Base-by-base conservation (phyloP, 768 basidiomycete species). In the Trametes maxima region DNA sequence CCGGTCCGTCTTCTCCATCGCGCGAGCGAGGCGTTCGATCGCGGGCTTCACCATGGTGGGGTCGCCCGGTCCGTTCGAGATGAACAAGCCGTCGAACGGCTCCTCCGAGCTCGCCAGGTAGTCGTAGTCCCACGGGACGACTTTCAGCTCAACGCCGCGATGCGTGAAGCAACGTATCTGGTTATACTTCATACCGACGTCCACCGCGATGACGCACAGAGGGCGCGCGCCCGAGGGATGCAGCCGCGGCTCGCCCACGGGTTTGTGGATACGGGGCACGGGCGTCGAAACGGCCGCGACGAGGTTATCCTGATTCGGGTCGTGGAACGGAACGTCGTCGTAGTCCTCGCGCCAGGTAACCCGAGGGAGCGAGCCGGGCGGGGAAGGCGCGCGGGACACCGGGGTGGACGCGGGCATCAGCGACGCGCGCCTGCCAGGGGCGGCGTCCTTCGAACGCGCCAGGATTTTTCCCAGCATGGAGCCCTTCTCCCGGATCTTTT, bases 101-200 rank as follows among this genome's bases (percentile, higher is more conserved):
- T 92, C 90, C 60, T 98, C 94, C 1, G 80, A 74, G 28, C 75
- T 65, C 19, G 78, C 60, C 25, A 90, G 77, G 73, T 95, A 94
- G 76, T 98, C 90, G 73, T 95, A 92, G 72, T 98, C 82, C 96
- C 96, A 99, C 25, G 97, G 95, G 8, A 98, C 92, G 54, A 98
- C 94, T 77, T 98, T 98, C 72, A 98, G 81, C 74, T 98, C 94
- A 37, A 98, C 85, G 50, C 97, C 97, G 36, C 97, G 89, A 39
- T 85, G 80, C 44, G 85, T 86, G 78, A 99, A 98, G 79, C 97
- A 99, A 36, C 97, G 85, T 68, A 98, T 95, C 76, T 99, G 97
- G 76, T 98, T 98, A 80, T 92, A 97, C 77, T 99, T 99, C 93
- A 98, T 98, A n/a, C 97, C 97, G 52, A 98, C 96, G 73, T 99